phyloP scores from a whole-genome alignment of 2,329 filamentous ascomycete genomes.

The Zalaria sp. region DNA sequence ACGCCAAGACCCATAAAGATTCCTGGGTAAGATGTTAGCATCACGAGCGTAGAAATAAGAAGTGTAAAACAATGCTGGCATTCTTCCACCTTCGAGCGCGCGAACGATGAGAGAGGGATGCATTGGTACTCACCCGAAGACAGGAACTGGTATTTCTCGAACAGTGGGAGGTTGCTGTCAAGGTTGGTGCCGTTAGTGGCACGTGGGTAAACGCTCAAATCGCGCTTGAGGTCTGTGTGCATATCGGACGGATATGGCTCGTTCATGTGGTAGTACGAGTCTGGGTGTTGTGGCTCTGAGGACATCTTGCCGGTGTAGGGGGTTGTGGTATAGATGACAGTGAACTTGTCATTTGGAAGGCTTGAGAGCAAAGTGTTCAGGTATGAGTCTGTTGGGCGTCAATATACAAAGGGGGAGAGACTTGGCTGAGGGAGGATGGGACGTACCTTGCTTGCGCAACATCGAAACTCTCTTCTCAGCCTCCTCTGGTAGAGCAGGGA shows the following conservation, averaged over 20 bases:
- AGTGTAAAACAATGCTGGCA: no score
- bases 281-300: constrained; percentile 7
- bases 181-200: constrained; percentile 22
- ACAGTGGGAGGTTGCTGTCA: constrained; percentile 42
- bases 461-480: constrained; percentile 2
- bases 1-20: constrained; percentile 78
- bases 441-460: constrained; percentile 4
- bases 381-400: constrained; percentile 4
- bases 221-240: constrained; percentile 63
- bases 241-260: constrained; percentile 47
- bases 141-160: constrained; percentile 91
- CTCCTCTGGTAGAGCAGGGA: constrained; percentile 3
- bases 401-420: no score
- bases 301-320: constrained; percentile 26
- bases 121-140: constrained; percentile 52
- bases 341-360: constrained; percentile 42
- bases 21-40: constrained; percentile 35
- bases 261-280: constrained; percentile 47
- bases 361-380: constrained; percentile 3
- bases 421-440: background rate
- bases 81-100: no score
- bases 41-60: constrained; percentile 8
- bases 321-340: constrained; percentile 61
- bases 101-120: no score
- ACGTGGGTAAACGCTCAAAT: constrained; percentile 25